Conservation (phyloP, 2,329 filamentous ascomycete genomes). For the Peltaster fructicola region DNA sequence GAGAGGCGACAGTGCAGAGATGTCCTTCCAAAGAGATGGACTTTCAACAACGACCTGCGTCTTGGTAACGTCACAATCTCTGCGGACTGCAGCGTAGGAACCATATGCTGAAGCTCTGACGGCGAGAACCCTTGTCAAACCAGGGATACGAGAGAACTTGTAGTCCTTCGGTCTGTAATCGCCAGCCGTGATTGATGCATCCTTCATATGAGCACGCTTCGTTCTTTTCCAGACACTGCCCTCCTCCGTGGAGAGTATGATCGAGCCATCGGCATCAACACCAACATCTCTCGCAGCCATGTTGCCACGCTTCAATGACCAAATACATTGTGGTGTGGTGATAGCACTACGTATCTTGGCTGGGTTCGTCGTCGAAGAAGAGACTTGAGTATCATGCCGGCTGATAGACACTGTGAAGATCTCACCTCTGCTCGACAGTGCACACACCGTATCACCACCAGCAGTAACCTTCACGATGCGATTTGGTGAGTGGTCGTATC, state of each 20-base stretch:
- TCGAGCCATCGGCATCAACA: slow-evolving; percentile 81
- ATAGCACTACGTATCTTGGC: slow-evolving; percentile 74
- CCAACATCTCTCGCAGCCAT: slow-evolving; percentile 74
- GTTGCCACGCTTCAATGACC: slow-evolving; percentile 70
- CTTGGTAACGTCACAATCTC: slow-evolving; percentile 66
- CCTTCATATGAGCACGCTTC: slow-evolving; percentile 65
- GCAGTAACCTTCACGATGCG: slow-evolving; percentile 61
- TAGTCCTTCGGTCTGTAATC: slow-evolving; percentile 66
- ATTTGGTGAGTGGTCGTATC: slow-evolving; percentile 47
- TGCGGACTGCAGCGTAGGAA: slow-evolving; percentile 72
- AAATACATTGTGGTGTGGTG: slow-evolving; percentile 62
- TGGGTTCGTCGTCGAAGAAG: slow-evolving; percentile 75
- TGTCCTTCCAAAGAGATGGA: slow-evolving; percentile 56
- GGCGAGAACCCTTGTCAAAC: slow-evolving; percentile 65
- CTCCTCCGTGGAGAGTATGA: slow-evolving; percentile 82
- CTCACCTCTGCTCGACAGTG: slow-evolving; percentile 67
- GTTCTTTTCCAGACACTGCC: slow-evolving; percentile 87
- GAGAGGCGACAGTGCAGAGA: slow-evolving; percentile 54
- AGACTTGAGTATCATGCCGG: slow-evolving; percentile 43
- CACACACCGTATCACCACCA: slow-evolving; percentile 82
- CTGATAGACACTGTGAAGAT: slow-evolving; percentile 72
- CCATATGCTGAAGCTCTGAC: slow-evolving; percentile 82
- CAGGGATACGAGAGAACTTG: slow-evolving; percentile 84
- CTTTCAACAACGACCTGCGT: slow-evolving; percentile 49
- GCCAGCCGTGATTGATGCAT: slow-evolving; percentile 34